Evolutionary conservation across 768 basidiomycete species (phyloP).

Genomic region (Crucibulum laeve): DNA sequence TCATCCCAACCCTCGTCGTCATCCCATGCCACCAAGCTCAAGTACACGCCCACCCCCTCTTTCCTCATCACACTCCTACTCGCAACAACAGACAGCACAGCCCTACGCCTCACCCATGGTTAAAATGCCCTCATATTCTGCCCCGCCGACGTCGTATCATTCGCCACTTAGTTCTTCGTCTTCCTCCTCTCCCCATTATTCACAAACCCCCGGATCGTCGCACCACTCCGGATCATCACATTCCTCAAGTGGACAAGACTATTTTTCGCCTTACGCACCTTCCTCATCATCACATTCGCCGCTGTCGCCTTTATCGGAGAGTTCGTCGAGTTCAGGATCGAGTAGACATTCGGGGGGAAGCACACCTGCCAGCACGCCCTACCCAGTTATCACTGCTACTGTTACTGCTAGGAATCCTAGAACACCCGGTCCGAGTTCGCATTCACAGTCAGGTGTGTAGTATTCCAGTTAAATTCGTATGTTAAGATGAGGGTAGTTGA

Average conservation of each 20-base stretch:
- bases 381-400: conserved; percentile 16
- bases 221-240: background rate
- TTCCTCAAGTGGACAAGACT: conserved; percentile 1
- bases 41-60: no score
- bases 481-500: background rate
- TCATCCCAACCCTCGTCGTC: no score
- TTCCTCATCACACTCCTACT: no score
- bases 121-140: no score
- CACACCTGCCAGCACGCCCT: conserved; percentile 4
- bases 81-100: no score
- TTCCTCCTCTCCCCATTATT: background rate
- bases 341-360: background rate
- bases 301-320: conserved; percentile 1
- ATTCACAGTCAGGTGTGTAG: background rate
- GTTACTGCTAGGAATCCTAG: conserved; percentile 10
- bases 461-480: no score
- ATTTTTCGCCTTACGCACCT: conserved; percentile 14
- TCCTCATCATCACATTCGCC: conserved; percentile 7
- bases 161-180: background rate
- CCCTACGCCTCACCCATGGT: no score
- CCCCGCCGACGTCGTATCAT: background rate
- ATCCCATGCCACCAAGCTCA: no score
- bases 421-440: background rate
- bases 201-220: background rate
- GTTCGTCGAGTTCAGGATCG: background rate